Base-by-base conservation (phyloP, 768 basidiomycete genomes). In the Ramaria sp. region DNA sequence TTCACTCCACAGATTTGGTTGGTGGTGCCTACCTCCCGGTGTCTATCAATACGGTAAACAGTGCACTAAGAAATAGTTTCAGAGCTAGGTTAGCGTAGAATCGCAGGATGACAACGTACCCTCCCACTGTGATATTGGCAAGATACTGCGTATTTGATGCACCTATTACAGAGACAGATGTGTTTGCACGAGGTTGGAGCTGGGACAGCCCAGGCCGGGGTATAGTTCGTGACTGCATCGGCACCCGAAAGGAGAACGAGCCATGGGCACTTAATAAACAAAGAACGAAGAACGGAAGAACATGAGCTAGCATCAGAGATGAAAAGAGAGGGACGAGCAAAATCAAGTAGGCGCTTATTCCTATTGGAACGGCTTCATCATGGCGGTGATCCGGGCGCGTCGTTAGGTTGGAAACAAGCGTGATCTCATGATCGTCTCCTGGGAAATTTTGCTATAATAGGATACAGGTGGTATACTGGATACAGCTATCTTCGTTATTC, bases 11-110 rank as follows among this genome's bases (percentile, higher is more conserved):
- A 44, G 20, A 24, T 27, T 30, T n/a, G 38, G 24, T 42, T 37
- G 16, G n/a, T n/a, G 32, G 48, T 22, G 60, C 65, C 30, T 55
- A 73, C 75, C 74, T 76, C 5, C 75, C 75, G 5, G 75, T 76
- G 57, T 76, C 75, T 34, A 76, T 66, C 50, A 68, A 56, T 48
- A 74, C 63, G n/a, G 56, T 69, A 68, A 13, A 25, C 52, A 9
- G 47, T 22, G 16, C 64, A 47, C 18, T 36, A n/a, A 34, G 18
- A n/a, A 20, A 32, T 7, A 24, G 28, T 7, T 6, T 4, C 16
- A 47, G 28, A 30, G 34, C 25, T 37, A 10, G 30, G 15, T 38
- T 15, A 24, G 0, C 44, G 16, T 1, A 8, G 5, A 34, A 32
- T n/a, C 12, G 5, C 43, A 30, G 32, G 30, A 36, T 8, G 27